Evolutionary conservation across 2,329 filamentous ascomycete genomes (phyloP).

Genomic region (Aaosphaeria arxii): DNA sequence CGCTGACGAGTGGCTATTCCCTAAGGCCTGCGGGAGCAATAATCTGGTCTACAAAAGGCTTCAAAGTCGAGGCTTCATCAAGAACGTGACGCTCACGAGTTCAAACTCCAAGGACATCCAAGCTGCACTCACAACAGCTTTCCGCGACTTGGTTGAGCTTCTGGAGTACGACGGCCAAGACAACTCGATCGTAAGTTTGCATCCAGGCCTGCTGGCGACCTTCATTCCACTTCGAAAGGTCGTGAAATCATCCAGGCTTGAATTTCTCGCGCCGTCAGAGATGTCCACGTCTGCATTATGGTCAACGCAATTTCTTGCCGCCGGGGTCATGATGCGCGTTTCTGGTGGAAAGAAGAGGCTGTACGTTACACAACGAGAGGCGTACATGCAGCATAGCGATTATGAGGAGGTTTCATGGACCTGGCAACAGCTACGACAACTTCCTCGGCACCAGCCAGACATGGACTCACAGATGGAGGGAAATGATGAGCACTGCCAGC

Average conservation of each 20-base stretch:
- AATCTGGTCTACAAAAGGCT: slow-evolving; percentile 67
- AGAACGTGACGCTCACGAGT: slow-evolving; percentile 59
- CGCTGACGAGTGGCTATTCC: slow-evolving; percentile 59
- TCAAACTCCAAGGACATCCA: slow-evolving; percentile 68
- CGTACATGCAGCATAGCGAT: slow-evolving; percentile 65
- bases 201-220: slow-evolving; percentile 60
- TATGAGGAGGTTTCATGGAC: slow-evolving; percentile 57
- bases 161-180: slow-evolving; percentile 25
- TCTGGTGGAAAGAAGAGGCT: slow-evolving; percentile 60
- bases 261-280: slow-evolving; percentile 67
- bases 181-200: slow-evolving; percentile 19
- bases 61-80: slow-evolving; percentile 70
- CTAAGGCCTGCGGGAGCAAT: slow-evolving; percentile 64
- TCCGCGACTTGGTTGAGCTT: slow-evolving; percentile 51
- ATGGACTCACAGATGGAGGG: slow-evolving; percentile 27
- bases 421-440: slow-evolving; percentile 66
- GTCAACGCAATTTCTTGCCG: slow-evolving; percentile 67
- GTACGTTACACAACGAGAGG: slow-evolving; percentile 72
- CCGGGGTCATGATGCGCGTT: slow-evolving; percentile 71
- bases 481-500: slow-evolving; percentile 34
- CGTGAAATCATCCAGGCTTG: slow-evolving; percentile 68
- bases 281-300: slow-evolving; percentile 71
- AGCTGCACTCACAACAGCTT: slow-evolving; percentile 60
- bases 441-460: slow-evolving; percentile 57
- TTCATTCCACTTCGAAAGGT: slow-evolving; percentile 78